A percentile compares a stretch with the other conserved stretches of the same genome.
phyloP scores from a whole-genome alignment of 306 rosid species.

The Vicia faba region DNA sequence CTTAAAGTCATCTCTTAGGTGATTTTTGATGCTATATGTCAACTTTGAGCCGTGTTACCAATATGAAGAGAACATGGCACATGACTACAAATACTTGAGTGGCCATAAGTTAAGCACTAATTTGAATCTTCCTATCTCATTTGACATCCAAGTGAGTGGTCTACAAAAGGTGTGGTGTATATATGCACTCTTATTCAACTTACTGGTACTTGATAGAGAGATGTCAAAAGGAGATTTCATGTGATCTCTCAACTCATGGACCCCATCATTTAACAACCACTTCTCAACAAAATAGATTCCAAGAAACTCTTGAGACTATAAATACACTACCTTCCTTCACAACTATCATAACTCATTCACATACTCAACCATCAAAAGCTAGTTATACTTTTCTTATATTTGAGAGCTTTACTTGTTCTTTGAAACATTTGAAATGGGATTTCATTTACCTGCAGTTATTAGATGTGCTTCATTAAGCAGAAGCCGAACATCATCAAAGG shows the following conservation, averaged over 20 bases:
- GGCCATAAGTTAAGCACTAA: constrained; percentile 5
- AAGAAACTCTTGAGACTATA: constrained; percentile 13
- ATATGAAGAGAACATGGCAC: no score
- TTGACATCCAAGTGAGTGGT: neutral
- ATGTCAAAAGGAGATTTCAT: constrained; percentile 33
- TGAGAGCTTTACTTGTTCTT: constrained; percentile 12
- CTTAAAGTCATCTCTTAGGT: neutral
- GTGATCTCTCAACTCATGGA: constrained; percentile 33
- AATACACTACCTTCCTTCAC: neutral
- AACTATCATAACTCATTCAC: constrained; percentile 6
- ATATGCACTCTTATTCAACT: neutral
- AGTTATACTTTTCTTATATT: neutral
- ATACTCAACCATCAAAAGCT: neutral
- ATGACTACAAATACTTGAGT: neutral
- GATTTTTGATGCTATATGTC: neutral
- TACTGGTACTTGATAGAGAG: neutral
- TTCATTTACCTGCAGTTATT: constrained; percentile 25
- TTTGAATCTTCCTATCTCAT: neutral
- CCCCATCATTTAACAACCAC: constrained; percentile 5
- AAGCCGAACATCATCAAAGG: constrained; percentile 30
- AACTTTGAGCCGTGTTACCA: neutral
- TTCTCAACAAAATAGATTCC: constrained; percentile 3
- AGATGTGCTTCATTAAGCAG: constrained; percentile 3
- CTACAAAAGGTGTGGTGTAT: neutral
- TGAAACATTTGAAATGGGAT: constrained; percentile 32